A percentile compares a stretch with the other conserved stretches of the same genome.
These are phyloP conservation scores for Fusarium lateritium DNA, from an alignment of 2,329 filamentous ascomycete genomes.

Conservation along the genomic window DNA sequence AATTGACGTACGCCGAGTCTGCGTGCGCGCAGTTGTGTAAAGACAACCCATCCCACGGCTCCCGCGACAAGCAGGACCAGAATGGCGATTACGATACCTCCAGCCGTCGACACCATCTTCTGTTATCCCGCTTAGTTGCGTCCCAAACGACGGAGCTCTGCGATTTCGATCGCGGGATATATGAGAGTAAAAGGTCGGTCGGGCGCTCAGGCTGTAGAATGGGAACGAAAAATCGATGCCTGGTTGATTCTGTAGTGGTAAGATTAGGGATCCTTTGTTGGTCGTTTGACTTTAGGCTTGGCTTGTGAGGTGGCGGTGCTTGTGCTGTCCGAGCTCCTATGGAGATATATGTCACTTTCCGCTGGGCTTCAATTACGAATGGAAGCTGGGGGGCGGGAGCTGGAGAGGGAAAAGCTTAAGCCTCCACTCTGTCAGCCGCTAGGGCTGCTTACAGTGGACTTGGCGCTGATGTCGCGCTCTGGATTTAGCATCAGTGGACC, in stretches of 20 bases:
- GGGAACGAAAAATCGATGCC: not conserved
- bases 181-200: not conserved
- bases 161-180: slow-evolving; percentile 25
- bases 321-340: slow-evolving; percentile 17
- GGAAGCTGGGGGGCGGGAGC: too few relatives aligned
- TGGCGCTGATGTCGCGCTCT: slow-evolving; percentile 32
- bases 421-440: slow-evolving; percentile 14
- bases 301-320: slow-evolving; percentile 38
- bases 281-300: slow-evolving; percentile 8
- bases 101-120: slow-evolving; percentile 70
- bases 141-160: slow-evolving; percentile 20
- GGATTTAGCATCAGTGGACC: slow-evolving; percentile 36
- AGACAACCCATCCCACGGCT: slow-evolving; percentile 77
- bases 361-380: slow-evolving; percentile 19
- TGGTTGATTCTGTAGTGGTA: not conserved
- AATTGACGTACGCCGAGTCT: slow-evolving; percentile 73
- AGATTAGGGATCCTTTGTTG: slow-evolving; percentile 12
- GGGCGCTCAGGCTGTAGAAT: slow-evolving; percentile 4
- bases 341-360: slow-evolving; percentile 25
- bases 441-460: slow-evolving; percentile 33
- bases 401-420: slow-evolving; percentile 9
- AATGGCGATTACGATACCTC: slow-evolving; percentile 81
- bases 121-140: slow-evolving; percentile 12
- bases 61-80: slow-evolving; percentile 71
- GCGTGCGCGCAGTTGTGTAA: slow-evolving; percentile 79